Percentiles rank a stretch among this genome's conserved stretches.
Conservation (phyloP, 345 rosid species). For the Populus simonii region DNA sequence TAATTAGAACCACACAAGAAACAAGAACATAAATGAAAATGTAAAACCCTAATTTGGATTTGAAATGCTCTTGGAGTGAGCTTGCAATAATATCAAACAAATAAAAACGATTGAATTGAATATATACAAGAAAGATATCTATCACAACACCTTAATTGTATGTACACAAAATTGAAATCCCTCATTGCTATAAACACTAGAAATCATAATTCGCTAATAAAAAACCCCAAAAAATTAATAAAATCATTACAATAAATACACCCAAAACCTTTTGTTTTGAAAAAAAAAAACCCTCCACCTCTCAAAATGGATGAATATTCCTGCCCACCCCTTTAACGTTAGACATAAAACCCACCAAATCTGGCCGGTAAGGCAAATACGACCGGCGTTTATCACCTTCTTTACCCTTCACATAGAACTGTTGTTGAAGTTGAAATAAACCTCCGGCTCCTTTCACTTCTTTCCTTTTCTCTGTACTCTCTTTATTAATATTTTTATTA, state of each 20-base stretch:
- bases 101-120: too few relatives aligned
- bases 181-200: not conserved
- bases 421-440: not conserved
- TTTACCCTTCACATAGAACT: slow-evolving; percentile 14
- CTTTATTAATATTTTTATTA: not conserved
- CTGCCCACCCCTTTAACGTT: slow-evolving; percentile 48
- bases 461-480: not conserved
- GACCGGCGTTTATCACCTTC: slow-evolving; percentile 45
- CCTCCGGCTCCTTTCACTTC: not conserved
- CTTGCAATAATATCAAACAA: too few relatives aligned
- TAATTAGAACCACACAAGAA: too few relatives aligned
- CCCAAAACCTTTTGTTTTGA: not conserved
- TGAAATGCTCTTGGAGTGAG: too few relatives aligned
- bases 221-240: not conserved
- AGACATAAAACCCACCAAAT: slow-evolving; percentile 45
- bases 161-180: not conserved
- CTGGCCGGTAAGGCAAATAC: slow-evolving; percentile 49
- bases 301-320: slow-evolving; percentile 58
- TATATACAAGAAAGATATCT: too few relatives aligned
- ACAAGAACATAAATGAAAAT: not conserved
- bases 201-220: not conserved
- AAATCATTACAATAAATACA: not conserved
- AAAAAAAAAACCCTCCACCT: slow-evolving; percentile 22
- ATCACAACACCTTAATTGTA: not conserved
- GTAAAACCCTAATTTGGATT: not conserved